phyloP scores from a whole-genome alignment of 2,329 filamentous ascomycete species.

The Ophiostoma triangulosporum region DNA sequence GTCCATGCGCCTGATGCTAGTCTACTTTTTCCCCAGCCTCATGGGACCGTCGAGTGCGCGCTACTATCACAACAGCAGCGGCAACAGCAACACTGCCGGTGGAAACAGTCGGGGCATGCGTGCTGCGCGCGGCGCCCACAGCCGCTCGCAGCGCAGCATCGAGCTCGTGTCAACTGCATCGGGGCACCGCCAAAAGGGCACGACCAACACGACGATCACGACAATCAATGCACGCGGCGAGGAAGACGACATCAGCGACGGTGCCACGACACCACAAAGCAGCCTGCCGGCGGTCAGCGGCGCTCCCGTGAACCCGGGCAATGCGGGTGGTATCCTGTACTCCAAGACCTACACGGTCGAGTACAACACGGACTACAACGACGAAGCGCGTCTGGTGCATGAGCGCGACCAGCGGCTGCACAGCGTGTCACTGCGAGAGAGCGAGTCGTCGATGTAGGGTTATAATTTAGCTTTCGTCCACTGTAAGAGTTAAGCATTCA shows the following conservation, averaged over 20 bases:
- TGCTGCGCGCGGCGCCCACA: not conserved
- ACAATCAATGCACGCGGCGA: not conserved
- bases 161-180: conserved; percentile 5
- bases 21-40: conserved; percentile 18
- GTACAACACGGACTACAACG: conserved; percentile 11
- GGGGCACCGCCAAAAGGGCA: conserved; percentile 3
- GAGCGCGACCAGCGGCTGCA: not conserved
- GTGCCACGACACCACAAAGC: not conserved
- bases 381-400: conserved; percentile 11
- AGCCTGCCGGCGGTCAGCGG: not conserved
- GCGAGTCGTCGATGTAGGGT: conserved; percentile 7
- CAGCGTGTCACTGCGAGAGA: conserved; percentile 2
- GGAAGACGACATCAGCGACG: conserved; percentile 1
- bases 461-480: not conserved
- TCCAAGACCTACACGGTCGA: conserved; percentile 12
- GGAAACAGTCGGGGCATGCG: not conserved
- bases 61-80: conserved; percentile 7
- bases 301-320: not conserved
- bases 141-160: conserved; percentile 3
- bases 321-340: conserved; percentile 10
- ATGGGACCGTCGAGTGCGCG: conserved; percentile 7
- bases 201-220: conserved; percentile 6
- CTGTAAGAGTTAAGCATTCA: too few species aligned
- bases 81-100: not conserved
- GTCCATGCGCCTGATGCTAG: conserved; percentile 18